phyloP scores from a whole-genome alignment of 306 rosid species.

The Vigna unguiculata region DNA sequence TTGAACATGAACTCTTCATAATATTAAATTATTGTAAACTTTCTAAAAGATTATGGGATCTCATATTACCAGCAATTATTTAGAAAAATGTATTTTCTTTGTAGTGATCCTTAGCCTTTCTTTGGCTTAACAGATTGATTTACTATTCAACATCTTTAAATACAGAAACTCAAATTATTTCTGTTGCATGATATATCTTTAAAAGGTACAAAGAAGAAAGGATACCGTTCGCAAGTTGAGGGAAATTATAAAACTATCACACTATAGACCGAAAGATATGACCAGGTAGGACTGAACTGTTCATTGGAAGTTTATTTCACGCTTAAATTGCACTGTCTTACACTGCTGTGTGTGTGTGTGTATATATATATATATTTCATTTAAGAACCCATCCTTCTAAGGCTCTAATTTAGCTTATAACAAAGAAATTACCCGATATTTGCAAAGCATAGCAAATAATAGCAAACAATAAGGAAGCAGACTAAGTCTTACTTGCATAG shows the following conservation, averaged over 20 bases:
- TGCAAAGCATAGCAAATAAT: slow-evolving; percentile 16
- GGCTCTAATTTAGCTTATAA: slow-evolving; percentile 7
- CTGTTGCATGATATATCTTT: not conserved
- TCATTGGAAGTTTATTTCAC: not conserved
- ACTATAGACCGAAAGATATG: not conserved
- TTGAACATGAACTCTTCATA: not conserved
- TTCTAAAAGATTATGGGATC: not conserved
- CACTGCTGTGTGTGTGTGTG: no score
- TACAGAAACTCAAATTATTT: not conserved
- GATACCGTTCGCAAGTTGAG: not conserved
- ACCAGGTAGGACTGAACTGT: not conserved
- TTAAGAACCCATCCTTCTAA: not conserved
- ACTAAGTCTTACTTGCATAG: slow-evolving; percentile 72
- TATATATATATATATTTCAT: not conserved
- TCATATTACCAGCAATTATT: not conserved
- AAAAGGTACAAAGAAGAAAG: not conserved
- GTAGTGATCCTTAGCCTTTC: not conserved
- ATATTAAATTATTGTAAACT: not conserved
- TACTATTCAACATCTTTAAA: slow-evolving; percentile 8
- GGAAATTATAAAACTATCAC: not conserved
- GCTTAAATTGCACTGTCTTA: not conserved
- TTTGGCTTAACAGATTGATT: not conserved
- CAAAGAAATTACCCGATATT: not conserved
- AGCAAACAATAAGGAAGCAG: slow-evolving; percentile 11
- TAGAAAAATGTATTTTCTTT: not conserved